Percentiles rank a stretch among this genome's conserved stretches.
phyloP scores from a whole-genome alignment of 2,329 filamentous ascomycete species.

The Neobulgaria alba region DNA sequence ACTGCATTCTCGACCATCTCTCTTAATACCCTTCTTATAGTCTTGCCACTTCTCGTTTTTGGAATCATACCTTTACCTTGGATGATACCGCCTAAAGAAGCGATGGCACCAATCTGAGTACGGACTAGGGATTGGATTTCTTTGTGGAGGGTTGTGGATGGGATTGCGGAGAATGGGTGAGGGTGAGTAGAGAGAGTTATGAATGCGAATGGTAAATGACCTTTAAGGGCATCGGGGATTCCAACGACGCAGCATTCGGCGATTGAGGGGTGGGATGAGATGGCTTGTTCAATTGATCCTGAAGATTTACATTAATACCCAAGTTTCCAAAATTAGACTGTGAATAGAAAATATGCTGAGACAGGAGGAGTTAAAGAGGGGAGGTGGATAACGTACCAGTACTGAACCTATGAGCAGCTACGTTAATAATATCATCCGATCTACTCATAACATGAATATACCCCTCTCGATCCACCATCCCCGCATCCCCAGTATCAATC shows the following conservation, averaged over 20 bases:
- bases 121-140: conserved; percentile 69
- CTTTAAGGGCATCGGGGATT: conserved; percentile 79
- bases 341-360: no score
- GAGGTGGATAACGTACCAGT: conserved; percentile 54
- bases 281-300: conserved; percentile 86
- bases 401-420: conserved; percentile 85
- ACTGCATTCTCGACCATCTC: conserved; percentile 79
- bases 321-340: no score
- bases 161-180: conserved; percentile 43
- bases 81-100: conserved; percentile 76
- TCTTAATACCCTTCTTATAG: conserved; percentile 68
- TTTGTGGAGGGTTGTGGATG: conserved; percentile 34
- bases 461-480: conserved; percentile 70
- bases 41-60: conserved; percentile 89
- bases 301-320: conserved; percentile 7
- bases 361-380: neutral
- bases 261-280: conserved; percentile 69
- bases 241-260: conserved; percentile 82
- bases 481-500: conserved; percentile 88
- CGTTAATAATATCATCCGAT: conserved; percentile 83
- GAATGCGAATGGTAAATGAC: conserved; percentile 87
- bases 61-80: conserved; percentile 82
- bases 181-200: conserved; percentile 50
- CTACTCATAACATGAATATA: conserved; percentile 58
- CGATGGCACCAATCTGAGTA: conserved; percentile 78